Evolutionary conservation across 2,329 filamentous ascomycete genomes (phyloP), one percentile per base, ranked within the genome.

Genomic region (Fusarium siculi): DNA sequence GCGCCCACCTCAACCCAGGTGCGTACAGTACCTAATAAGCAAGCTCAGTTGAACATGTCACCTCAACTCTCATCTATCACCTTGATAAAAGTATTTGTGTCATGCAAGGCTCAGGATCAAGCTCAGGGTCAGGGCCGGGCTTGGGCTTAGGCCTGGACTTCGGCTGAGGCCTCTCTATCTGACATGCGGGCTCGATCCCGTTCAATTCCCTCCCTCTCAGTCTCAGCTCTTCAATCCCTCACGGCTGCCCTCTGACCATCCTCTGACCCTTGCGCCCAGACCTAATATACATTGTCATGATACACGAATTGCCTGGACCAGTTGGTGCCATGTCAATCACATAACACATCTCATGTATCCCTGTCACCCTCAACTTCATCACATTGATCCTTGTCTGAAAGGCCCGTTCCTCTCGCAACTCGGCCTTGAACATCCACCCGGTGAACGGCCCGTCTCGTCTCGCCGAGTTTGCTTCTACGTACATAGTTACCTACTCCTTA

Each of bases 371-470:
- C 62, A 63, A 62, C 56, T 54, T 49, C 42, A 63, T n/a, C 63
- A 63, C 42, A 28, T 36, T 32, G 16, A 62, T 43, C 66, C 60
- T 50, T 53, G 46, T 28, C 66, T 21, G 50, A 57, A 32, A 69
- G 46, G 65, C 50, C 66, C 46, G 39, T 68, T 64, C 40, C 44
- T 69, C 44, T 69, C 25, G 30, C 36, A 69, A 47, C 46, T 69
- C 52, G 40, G 50, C 58, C 56, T 58, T 42, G 44, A 69, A 69
- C 30, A 69, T 53, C n/a, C 47, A 46, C 66, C 58, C 40, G 65
- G 66, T 44, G 43, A 63, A 60, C 67, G 53, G 66, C 54, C 66
- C 66, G 59, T 60, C 66, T 70, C 59, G 44, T 53, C 59, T 55
- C 37, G 52, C 32, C 37, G 40, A 40, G 52, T 59, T 44, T 49